These are phyloP conservation scores for Dendrostoma leiphaemia DNA, from an alignment of 2,329 filamentous ascomycete genomes.

Conservation along the genomic window DNA sequence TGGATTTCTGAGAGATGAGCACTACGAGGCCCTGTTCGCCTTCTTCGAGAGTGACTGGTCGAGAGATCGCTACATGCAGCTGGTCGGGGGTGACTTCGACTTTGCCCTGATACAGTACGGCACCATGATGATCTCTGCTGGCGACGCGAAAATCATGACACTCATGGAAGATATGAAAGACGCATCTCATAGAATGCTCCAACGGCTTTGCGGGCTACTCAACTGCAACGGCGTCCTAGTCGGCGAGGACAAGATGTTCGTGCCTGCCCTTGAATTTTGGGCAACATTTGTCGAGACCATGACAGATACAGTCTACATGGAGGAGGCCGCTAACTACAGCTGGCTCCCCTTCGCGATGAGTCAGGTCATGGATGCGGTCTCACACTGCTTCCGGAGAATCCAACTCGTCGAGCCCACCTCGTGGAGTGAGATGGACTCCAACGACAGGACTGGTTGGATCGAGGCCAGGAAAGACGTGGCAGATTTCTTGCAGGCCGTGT, in stretches of 20 bases:
- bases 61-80: conserved; percentile 49
- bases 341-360: conserved; percentile 61
- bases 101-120: conserved; percentile 66
- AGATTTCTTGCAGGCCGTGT: conserved; percentile 73
- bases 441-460: conserved; percentile 64
- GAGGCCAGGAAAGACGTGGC: conserved; percentile 77
- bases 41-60: conserved; percentile 63
- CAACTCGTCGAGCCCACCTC: conserved; percentile 60
- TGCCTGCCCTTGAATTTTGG: conserved; percentile 78
- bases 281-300: conserved; percentile 70
- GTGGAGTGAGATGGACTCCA: conserved; percentile 66
- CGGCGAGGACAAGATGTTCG: conserved; percentile 72
- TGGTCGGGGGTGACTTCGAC: conserved; percentile 60
- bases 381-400: conserved; percentile 67
- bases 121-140: conserved; percentile 66
- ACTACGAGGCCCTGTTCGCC: conserved; percentile 56
- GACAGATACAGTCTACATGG: conserved; percentile 55
- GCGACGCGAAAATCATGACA: conserved; percentile 61
- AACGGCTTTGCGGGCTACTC: conserved; percentile 63
- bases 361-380: conserved; percentile 62
- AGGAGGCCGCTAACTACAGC: conserved; percentile 40
- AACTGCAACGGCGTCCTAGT: conserved; percentile 65
- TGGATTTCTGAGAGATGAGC: conserved; percentile 56
- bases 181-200: conserved; percentile 53
- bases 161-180: conserved; percentile 53